phyloP scores from a whole-genome alignment of 2,329 filamentous ascomycete genomes.

The Phialophora tarda region DNA sequence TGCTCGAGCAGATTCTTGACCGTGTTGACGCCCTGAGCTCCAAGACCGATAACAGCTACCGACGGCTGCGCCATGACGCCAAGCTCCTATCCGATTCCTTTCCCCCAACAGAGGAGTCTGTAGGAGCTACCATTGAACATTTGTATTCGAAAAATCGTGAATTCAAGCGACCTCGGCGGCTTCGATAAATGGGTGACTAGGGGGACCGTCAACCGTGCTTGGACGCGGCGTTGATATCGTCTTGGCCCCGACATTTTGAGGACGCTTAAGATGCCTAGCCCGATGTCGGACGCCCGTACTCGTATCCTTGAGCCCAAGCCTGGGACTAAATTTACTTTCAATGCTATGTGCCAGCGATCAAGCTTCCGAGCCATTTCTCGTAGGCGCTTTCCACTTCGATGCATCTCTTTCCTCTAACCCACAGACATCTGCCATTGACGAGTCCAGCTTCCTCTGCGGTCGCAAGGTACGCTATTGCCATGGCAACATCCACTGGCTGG shows the following conservation, averaged over 20 bases:
- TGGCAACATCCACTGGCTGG: slow-evolving; percentile 13
- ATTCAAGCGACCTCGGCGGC: neutral
- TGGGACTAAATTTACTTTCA: neutral
- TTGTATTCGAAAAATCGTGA: neutral
- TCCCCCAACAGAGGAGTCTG: neutral
- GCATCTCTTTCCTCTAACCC: slow-evolving; percentile 17
- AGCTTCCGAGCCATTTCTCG: slow-evolving; percentile 8
- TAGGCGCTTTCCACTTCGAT: slow-evolving; percentile 13
- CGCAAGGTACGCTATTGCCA: slow-evolving; percentile 16
- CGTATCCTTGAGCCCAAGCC: neutral
- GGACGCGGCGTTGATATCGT: neutral
- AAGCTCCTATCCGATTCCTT: neutral
- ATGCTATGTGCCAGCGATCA: slow-evolving; percentile 6
- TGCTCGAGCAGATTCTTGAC: slow-evolving; percentile 54
- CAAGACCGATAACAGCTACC: neutral
- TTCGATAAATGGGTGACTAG: neutral
- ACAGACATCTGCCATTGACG: slow-evolving; percentile 16
- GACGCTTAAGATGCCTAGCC: neutral
- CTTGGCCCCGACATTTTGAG: neutral
- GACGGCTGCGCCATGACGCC: neutral
- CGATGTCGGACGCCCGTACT: neutral
- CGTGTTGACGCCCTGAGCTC: slow-evolving; percentile 47
- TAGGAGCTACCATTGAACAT: neutral
- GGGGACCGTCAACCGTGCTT: neutral
- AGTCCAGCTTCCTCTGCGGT: slow-evolving; percentile 7